phyloP scores from a whole-genome alignment of 1,284 basidiomycete genomes.

The Moesziomyces parantarcticus region DNA sequence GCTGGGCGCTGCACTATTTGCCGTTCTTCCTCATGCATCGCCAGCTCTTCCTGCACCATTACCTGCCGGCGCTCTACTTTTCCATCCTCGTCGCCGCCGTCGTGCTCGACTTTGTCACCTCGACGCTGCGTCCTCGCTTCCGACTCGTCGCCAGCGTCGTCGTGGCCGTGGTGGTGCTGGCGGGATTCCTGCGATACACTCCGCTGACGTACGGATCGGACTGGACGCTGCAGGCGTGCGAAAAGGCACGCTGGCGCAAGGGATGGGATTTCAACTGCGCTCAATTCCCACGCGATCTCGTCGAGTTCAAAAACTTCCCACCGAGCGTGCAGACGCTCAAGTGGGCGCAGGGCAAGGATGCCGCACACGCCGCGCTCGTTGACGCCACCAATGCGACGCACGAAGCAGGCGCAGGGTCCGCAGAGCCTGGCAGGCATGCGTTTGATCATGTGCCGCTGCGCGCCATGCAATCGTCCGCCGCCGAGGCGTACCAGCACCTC shows the following conservation, averaged over 20 bases:
- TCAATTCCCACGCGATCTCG: constrained; percentile 52
- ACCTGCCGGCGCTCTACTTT: constrained; percentile 95
- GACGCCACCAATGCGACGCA: constrained; percentile 13
- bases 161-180: constrained; percentile 78
- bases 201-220: constrained; percentile 84
- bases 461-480: constrained; percentile 33
- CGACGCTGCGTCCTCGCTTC: constrained; percentile 78
- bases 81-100: constrained; percentile 82
- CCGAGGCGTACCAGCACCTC: constrained; percentile 20
- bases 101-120: constrained; percentile 87
- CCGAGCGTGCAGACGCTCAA: constrained; percentile 44
- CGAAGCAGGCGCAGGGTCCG: constrained; percentile 6
- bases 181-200: constrained; percentile 82
- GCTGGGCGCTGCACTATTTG: constrained; percentile 92
- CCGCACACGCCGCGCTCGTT: neutral
- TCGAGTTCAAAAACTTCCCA: constrained; percentile 46
- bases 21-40: constrained; percentile 97
- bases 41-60: constrained; percentile 96
- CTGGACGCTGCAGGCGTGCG: constrained; percentile 87
- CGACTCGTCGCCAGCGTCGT: constrained; percentile 82
- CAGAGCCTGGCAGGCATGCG: constrained; percentile 47
- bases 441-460: constrained; percentile 40
- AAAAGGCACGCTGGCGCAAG: constrained; percentile 83
- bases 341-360: constrained; percentile 16
- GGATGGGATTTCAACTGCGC: constrained; percentile 96